A percentile compares a stretch with the other conserved stretches of the same genome.
Conservation (phyloP, 1,284 basidiomycete species). For the Pascua guehoae region DNA sequence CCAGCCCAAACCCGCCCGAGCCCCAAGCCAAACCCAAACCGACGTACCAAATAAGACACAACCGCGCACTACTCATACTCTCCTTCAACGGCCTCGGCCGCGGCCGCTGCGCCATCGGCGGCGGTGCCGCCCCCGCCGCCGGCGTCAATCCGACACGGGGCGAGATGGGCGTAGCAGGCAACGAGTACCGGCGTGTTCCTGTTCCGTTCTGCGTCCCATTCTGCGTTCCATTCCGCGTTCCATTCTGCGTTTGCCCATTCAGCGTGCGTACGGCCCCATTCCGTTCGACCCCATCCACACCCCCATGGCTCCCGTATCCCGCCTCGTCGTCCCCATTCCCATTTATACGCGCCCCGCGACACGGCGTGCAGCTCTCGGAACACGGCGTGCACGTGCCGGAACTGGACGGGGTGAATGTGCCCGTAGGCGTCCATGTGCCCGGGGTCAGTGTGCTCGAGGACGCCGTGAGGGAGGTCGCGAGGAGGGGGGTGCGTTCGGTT, state of each 20-base stretch:
- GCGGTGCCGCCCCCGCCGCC: neutral
- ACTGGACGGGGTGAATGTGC: neutral
- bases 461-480: neutral
- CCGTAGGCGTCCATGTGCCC: neutral
- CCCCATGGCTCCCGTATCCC: too few relatives aligned
- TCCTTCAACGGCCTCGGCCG: constrained; percentile 6
- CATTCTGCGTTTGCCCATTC: too few relatives aligned
- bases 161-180: neutral
- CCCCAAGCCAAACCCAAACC: too few relatives aligned
- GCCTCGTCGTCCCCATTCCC: too few relatives aligned
- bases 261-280: too few relatives aligned
- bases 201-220: too few relatives aligned
- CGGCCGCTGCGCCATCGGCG: neutral
- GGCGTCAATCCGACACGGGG: neutral
- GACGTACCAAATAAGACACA: constrained; percentile 9
- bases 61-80: constrained; percentile 10
- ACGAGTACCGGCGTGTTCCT: neutral
- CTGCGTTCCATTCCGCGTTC: too few relatives aligned
- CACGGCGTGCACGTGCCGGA: too few relatives aligned
- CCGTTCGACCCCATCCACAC: too few relatives aligned
- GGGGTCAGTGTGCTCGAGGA: neutral
- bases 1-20: too few relatives aligned
- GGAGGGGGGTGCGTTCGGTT: constrained; percentile 1
- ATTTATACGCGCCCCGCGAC: too few relatives aligned
- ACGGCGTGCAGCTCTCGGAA: too few relatives aligned